Evolutionary conservation across 192 early-diverging fungal genomes (phyloP).

Genomic region (Chytriomyces sp.): DNA sequence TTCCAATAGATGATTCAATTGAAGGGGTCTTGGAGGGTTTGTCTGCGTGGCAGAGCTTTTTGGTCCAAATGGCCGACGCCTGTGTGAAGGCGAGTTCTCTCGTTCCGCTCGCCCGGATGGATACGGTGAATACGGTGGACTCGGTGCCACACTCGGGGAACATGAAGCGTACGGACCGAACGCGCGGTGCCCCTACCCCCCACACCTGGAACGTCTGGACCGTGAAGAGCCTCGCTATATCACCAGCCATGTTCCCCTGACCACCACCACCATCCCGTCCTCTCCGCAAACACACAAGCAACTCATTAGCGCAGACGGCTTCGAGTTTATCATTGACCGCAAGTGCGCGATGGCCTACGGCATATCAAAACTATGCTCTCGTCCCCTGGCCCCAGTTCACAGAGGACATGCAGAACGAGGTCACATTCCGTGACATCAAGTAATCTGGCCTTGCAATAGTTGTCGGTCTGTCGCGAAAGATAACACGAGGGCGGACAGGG

Average conservation of each 20-base stretch:
- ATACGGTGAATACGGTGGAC: no score
- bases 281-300: conserved; percentile 23
- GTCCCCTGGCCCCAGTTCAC: conserved; percentile 86
- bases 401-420: conserved; percentile 84
- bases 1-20: no score
- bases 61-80: conserved; percentile 12
- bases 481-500: conserved; percentile 54
- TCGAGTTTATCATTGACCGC: conserved; percentile 85
- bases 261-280: neutral
- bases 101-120: no score
- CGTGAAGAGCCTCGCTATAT: neutral
- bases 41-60: no score
- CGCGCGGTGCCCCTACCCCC: neutral
- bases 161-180: neutral
- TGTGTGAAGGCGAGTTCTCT: conserved; percentile 17
- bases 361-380: conserved; percentile 94
- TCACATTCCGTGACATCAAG: conserved; percentile 92
- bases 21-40: no score
- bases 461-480: neutral
- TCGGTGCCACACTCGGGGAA: neutral
- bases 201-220: neutral
- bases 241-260: neutral
- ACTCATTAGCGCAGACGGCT: conserved; percentile 86
- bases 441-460: conserved; percentile 32
- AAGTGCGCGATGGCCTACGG: conserved; percentile 88